Base-by-base conservation (phyloP, 2,329 filamentous ascomycete genomes). In the Celoporthe dispersa region DNA sequence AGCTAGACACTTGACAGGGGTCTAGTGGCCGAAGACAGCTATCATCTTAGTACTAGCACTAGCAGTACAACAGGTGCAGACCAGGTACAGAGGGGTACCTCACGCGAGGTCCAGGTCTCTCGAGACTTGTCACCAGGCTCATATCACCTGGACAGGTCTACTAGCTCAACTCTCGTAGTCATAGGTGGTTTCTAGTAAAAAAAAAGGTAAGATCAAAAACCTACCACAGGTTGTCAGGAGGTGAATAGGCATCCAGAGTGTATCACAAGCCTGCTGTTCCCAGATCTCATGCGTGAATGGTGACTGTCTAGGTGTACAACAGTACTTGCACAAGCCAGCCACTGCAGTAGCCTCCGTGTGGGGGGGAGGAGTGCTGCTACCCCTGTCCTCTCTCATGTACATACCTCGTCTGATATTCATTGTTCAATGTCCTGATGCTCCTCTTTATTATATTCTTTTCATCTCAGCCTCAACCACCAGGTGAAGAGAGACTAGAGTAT, bases 1-100 rank as follows among this genome's bases (percentile, higher is more conserved):
- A 19, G 33, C 25, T 41, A 22, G 39, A 51, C 25, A 67, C 7
- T 33, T 33, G 53, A 60, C 53, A 60, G 55, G 65, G 65, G 33
- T 41, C 28, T 16, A 14, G 16, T 11, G n/a, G 64, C 44, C 31
- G 53, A 19, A 41, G n/a, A 37, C 37, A 57, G 64, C 31, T 31
- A 66, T n/a, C 63, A 51, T n/a, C 44, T 12, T 39, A 48, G 44
- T 48, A 6, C 22, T 11, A n/a, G 44, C 44, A 48, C 44, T 48
- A 11, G 22, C 44, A 48, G 44, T 22, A 48, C 22, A 48, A 48
- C n/a, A n/a, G 44, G 44, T n/a, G 22, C 22, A 22, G 44, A n/a
- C n/a, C n/a, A 22, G 44, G 44, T 48, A n/a, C 44, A n/a, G 19
- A n/a, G 44, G 22, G 37, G 37, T 22, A 48, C 41, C 41, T 48